Base-by-base conservation (phyloP, 2,329 filamentous ascomycete species). In the Geosmithia flava region DNA sequence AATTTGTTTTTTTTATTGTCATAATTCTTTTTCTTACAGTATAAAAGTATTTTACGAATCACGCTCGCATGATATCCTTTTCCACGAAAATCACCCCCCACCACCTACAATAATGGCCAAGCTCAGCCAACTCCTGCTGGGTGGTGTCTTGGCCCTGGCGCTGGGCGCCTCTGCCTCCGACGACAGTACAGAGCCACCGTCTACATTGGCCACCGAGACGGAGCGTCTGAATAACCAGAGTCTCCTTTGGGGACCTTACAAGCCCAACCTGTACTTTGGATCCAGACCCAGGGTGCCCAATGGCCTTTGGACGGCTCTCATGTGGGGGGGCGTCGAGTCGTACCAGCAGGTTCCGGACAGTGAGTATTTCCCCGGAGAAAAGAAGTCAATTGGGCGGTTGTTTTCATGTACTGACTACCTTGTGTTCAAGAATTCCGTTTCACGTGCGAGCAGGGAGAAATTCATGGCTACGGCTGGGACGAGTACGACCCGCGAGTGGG, bases 381-480 rank as follows among this genome's bases (percentile, higher is more conserved):
- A 47, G 6, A 37, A 37, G 33, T 13, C 11, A 16, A 37, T 37
- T 27, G 15, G 33, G 13, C 11, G 33, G 11, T 37, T 13, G 11
- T 37, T 5, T 16, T 3, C 11, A 37, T 37, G 33, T 30, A 11
- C 33, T 37, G 33, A 37, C 23, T 3, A 3, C 16, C 17, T 16
- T 15, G 20, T 15, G 15, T 60, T 8, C 4, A 27, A 93, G 87
- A 83, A 57, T 85, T 96, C 58, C 82, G 93, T 54, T 89, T 95
- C 64, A 96, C 93, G 0, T 98, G 93, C 68, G 93, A 97, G 65
- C 93, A 98, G 64, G 80, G 93, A 63, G 85, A 85, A 54, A 95
- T 98, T 76, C 85, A 81, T 45, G 91, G 91, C 49, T 98, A 98
- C 64, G 93, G 93, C 52, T 98, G 93, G 93, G 90, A 97, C 58